These are phyloP conservation scores for Pyrus betulifolia DNA, from an alignment of 306 rosid genomes.

Conservation along the genomic window DNA sequence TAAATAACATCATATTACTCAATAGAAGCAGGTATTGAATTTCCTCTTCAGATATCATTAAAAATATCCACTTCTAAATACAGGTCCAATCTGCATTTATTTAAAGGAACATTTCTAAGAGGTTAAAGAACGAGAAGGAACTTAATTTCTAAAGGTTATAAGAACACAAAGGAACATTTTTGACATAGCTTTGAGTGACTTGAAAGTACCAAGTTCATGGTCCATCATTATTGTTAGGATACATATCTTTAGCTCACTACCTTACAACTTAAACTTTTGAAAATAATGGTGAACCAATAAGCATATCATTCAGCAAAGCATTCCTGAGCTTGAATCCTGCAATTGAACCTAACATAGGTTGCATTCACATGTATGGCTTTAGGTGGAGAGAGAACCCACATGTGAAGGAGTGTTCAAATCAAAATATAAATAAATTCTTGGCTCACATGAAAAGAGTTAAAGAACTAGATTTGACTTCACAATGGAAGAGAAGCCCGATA, in stretches of 20 bases:
- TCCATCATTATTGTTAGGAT: background rate
- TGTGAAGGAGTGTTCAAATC: background rate
- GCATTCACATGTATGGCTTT: background rate
- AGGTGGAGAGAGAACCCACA: background rate
- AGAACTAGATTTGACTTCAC: background rate
- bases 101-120: background rate
- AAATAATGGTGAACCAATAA: background rate
- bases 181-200: background rate
- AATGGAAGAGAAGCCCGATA: too few species aligned
- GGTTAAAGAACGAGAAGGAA: background rate
- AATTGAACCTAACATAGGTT: background rate
- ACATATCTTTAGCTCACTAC: background rate
- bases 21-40: background rate
- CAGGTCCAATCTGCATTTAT: background rate
- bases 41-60: background rate
- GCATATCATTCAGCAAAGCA: background rate
- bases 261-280: background rate
- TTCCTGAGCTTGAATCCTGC: background rate
- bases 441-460: background rate
- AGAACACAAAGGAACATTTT: background rate
- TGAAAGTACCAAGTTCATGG: background rate
- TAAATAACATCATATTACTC: background rate
- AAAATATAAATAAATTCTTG: background rate
- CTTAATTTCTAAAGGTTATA: background rate
- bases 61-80: background rate